Evolutionary conservation across 805 yeast genomes (phyloP), one percentile per base, ranked within the genome.

Genomic region (Ogataea polymorpha): DNA sequence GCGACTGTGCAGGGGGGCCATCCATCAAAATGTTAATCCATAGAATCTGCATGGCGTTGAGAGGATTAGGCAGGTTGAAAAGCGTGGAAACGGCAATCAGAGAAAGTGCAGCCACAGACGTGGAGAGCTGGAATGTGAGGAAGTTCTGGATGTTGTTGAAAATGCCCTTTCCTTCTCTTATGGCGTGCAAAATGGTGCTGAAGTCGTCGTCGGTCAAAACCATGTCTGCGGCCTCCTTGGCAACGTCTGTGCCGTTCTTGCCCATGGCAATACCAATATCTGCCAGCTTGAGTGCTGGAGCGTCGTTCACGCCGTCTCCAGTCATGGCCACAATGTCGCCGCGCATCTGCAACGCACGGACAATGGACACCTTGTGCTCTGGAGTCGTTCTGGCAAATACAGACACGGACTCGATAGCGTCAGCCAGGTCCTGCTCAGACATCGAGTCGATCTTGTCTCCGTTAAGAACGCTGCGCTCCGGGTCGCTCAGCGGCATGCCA

Each of bases 291-390:
- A 91, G 73, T 5, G 98, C 97, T n/a, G 98, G 98, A 0, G 98
- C 98, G 70, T 90, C 98, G 62, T 90, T 90, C 11, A 91, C 96
- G 66, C 98, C 98, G 66, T 90, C 98, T 53, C 99, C 99, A n/a
- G 98, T 90, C 96, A 91, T 90, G 17, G 97, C 99, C 38, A 91
- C 98, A 48, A 91, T 81, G 62, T 91, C 96, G 37, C 96, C 96
- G 59, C 95, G 77, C 61, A 78, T 76, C 62, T 90, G 95, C 49
- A 90, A 71, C 0, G 96, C 96, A 56, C 85, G 79, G 24, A 90
- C 96, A 63, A 90, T 90, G 45, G 85, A 75, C 47, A 90, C 82
- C 60, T 90, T 90, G 64, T 90, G 96, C 59, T 89, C 95, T 1
- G 97, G 97, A 1, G 96, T 83, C 7, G 96, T 89, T 69, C 97